Evolutionary conservation across 2,329 filamentous ascomycete species (phyloP), one percentile per base, ranked within the genome.

Genomic region (Xylaria sp.): DNA sequence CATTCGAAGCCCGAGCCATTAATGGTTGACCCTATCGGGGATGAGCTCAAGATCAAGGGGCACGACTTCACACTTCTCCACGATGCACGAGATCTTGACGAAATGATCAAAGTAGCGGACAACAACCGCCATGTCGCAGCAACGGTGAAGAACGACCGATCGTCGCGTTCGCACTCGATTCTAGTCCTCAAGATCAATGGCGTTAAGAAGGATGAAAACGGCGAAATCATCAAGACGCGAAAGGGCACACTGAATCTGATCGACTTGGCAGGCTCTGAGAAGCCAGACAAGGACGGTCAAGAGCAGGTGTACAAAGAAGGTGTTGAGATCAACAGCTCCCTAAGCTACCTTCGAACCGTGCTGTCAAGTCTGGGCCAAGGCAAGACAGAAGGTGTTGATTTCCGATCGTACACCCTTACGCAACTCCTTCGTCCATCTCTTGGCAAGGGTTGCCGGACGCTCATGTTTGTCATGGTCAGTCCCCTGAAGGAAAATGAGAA

Each of bases 401-500:
- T 98, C 79, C 84, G 95, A 57, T 98, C 98, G 79, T 97, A 92
- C 70, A 98, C 97, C 85, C 84, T 99, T 68, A 99, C 95, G 8
- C 96, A 97, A 74, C 84, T 99, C 49, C 84, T 99, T 38, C 92
- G 98, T 85, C 96, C 95, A 74, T 97, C 92, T 2, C 82, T 99
- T 7, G 94, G 95, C 3, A 95, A 95, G 15, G 97, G 97, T 77
- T 95, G 91, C 70, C 96, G 97, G 80, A 99, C 95, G 0, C 89
- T 99, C 71, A 99, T 99, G 95, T 97, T 99, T 76, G 92, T 98
- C 75, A 98, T 98, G 94, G 91, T 97, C 60, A 95, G 91, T 70
- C 95, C 95, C 35, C 81, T 98, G 62, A 92, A 96, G 79, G 91
- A 89, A 5, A 95, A 98, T 79, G 82, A 97, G 67, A 91, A 90